A percentile compares a stretch with the other conserved stretches of the same genome.
Evolutionary conservation across 1,284 basidiomycete species (phyloP).

Genomic region (Rhodofomes roseus): DNA sequence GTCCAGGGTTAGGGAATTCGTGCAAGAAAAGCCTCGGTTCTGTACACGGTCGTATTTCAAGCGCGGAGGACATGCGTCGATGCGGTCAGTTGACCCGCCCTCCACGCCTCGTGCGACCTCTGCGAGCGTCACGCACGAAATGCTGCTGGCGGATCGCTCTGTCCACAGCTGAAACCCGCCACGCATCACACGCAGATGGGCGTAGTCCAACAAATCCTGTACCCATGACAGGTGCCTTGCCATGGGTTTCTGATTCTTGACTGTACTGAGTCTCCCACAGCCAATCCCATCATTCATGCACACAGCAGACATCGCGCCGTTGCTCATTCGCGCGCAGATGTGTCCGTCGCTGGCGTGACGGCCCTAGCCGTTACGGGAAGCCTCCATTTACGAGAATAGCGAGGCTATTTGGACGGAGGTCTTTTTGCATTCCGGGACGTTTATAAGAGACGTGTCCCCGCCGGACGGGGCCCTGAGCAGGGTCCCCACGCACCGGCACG

Average conservation of each 20-base stretch:
- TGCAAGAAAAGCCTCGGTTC: not conserved
- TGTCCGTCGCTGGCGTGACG: not conserved
- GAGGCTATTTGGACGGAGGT: not conserved
- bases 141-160: not conserved
- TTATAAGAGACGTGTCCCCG: not conserved
- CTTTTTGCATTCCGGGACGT: not conserved
- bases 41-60: conserved; percentile 3
- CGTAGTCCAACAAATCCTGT: not conserved
- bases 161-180: not conserved
- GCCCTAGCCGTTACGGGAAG: not conserved
- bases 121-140: not conserved
- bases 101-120: conserved; percentile 1
- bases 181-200: not conserved
- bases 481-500: not conserved
- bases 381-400: not conserved
- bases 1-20: not conserved
- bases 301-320: not conserved
- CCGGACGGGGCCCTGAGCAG: not conserved
- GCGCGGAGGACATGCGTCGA: conserved; percentile 2
- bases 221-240: not conserved
- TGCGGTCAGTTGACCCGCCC: conserved; percentile 7
- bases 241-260: not conserved
- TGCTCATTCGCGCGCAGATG: not conserved
- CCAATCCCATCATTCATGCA: not conserved
- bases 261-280: not conserved